A percentile compares a stretch with the other conserved stretches of the same genome.
Evolutionary conservation across 2,329 filamentous ascomycete genomes (phyloP).

Genomic region (Aureobasidium lini): DNA sequence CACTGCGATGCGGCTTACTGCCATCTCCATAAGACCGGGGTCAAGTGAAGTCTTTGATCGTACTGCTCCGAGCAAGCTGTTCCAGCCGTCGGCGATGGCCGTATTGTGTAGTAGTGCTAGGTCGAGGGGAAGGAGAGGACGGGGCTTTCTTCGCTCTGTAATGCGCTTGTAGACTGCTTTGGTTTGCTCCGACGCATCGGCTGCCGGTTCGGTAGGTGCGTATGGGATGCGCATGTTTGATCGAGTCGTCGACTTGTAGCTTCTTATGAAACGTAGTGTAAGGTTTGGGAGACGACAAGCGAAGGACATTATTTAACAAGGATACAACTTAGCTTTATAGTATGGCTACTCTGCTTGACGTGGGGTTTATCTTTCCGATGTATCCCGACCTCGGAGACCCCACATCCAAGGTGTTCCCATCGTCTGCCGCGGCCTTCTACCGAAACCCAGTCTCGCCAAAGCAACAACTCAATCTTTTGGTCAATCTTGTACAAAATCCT

Average conservation of each 20-base stretch:
- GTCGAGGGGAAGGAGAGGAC: slow-evolving; percentile 68
- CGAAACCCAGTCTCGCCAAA: background rate
- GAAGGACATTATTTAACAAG: background rate
- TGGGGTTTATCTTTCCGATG: background rate
- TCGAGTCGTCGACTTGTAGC: slow-evolving; percentile 4
- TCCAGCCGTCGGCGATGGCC: slow-evolving; percentile 68
- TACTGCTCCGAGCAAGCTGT: slow-evolving; percentile 54
- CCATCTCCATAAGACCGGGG: slow-evolving; percentile 26
- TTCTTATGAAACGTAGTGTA: background rate
- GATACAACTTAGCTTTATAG: background rate
- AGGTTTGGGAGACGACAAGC: background rate
- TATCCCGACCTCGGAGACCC: background rate
- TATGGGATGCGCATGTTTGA: slow-evolving; percentile 60
- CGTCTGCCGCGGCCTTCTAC: background rate
- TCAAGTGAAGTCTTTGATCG: slow-evolving; percentile 28
- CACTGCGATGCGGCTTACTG: slow-evolving; percentile 31
- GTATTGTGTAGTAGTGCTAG: slow-evolving; percentile 68
- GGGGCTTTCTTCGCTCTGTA: slow-evolving; percentile 56
- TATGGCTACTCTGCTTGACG: background rate
- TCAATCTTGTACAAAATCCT: background rate
- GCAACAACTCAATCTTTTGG: background rate
- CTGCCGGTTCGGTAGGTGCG: slow-evolving; percentile 46
- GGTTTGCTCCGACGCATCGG: slow-evolving; percentile 42
- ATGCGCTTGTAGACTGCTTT: slow-evolving; percentile 55
- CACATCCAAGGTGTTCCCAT: background rate